Evolutionary conservation across 2,329 filamentous ascomycete species (phyloP), one percentile per base, ranked within the genome.

Genomic region (Cladosporium velox): DNA sequence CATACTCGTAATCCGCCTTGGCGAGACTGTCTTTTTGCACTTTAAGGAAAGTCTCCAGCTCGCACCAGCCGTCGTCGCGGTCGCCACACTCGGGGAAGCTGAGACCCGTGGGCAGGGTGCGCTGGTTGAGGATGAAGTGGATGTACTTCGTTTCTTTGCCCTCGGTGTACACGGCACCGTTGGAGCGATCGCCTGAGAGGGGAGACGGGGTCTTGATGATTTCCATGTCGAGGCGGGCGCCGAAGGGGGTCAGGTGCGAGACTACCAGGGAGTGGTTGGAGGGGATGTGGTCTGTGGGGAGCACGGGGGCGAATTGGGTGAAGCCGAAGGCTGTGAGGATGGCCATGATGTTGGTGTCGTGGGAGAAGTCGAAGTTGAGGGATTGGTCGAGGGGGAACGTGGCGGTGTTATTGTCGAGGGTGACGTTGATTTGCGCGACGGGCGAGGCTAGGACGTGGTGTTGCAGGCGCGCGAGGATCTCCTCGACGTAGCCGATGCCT

Each of bases 311-410:
- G 73, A 93, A 92, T 73, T 93, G 90, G 2, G 79, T 86, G 57
- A 93, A 81, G 1, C 90, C 90, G 67, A 93, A 90, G 0, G 91
- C 90, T 0, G 89, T 87, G 4, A 93, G 79, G 69, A 92, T 85
- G 30, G 85, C 85, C 71, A 73, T 91, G 65, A 77, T 76, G 69
- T 76, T 75, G 35, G 88, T 90, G 77, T 93, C 91, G 76, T 93
- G 91, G 18, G 86, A 88, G 76, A 93, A 93, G 79, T 93, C 91
- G 59, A 93, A 85, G 76, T 92, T 92, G 18, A 93, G 81, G 26
- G 81, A 85, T 74, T 93, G 91, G 73, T 92, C 86, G 4, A 91
- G 78, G 0, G 91, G 91, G 75, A 93, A 93, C 0, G 90, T 93
- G 41, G 81, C 80, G 0, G 83, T 83, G 76, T 84, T 91, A 73